Evolutionary conservation across 192 early-diverging fungal genomes (phyloP), one percentile per base, ranked within the genome.

Genomic region (Phlyctochytrium arcticum): DNA sequence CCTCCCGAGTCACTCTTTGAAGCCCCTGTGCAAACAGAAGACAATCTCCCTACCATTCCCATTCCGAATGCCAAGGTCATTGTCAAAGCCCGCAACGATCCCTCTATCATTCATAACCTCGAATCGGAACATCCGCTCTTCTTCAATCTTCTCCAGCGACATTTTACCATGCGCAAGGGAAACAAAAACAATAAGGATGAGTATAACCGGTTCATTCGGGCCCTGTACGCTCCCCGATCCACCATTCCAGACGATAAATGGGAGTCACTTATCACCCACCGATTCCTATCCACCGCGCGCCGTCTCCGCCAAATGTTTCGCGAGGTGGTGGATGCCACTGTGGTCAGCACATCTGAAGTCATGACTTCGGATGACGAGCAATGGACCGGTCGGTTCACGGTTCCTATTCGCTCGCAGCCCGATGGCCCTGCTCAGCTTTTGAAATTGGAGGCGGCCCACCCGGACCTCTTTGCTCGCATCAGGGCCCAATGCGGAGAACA

Each of bases 301-400:
- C 53, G 64, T 12, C 35, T 66, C 23, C 53, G 64, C 35, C 64
- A 66, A 36, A 66, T 66, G 64, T 66, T 66, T 49, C 64, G 64
- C 39, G 64, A 66, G 44, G 64, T 66, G 9, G 64, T 66, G 4
- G 64, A 57, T 21, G 64, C 64, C 2, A 57, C 44, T 6, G 64
- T 66, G 4, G 37, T 66, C n/a, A 21, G 23, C 42, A 66, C 64
- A 5, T 55, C 54, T 10, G 64, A 66, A 35, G 42, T 66, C 33
- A 55, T 66, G 64, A 31, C 42, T 33, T 57, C 54, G 21, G 64
- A 66, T 34, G 64, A 66, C 39, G 64, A 66, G 35, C 53, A 66
- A n/a, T 66, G 51, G 26, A 54, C 35, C 12, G 64, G 64, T 21
- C 54, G 64, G 1, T 66, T 66, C 34, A 34, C 46, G 24, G 64